Evolutionary conservation across 2,329 filamentous ascomycete genomes (phyloP).

Genomic region (Monilinia fructigena): DNA sequence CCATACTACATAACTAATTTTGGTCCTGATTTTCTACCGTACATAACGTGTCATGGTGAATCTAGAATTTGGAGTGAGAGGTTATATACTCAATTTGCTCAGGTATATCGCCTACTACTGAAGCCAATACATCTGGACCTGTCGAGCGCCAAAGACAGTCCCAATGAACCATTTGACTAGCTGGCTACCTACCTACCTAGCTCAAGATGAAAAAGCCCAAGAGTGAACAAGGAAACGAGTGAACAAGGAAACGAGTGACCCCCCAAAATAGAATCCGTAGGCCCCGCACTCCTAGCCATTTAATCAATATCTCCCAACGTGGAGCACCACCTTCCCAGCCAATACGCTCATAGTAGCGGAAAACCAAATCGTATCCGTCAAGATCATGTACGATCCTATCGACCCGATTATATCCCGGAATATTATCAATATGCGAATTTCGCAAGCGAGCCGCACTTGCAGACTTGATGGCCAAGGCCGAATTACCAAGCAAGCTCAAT

Average conservation of each 20-base stretch:
- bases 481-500: conserved; percentile 41
- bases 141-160: background rate
- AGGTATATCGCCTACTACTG: background rate
- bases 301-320: conserved; percentile 39
- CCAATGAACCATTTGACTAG: background rate
- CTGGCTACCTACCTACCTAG: background rate
- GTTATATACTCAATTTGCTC: conserved; percentile 2
- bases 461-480: conserved; percentile 42
- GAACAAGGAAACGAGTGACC: conserved; percentile 8
- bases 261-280: background rate
- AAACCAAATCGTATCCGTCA: conserved; percentile 94
- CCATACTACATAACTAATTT: background rate
- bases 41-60: conserved; percentile 18
- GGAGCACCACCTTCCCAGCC: conserved; percentile 56
- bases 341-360: conserved; percentile 91
- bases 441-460: conserved; percentile 44
- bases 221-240: too few species aligned
- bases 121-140: background rate
- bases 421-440: conserved; percentile 61
- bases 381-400: conserved; percentile 97
- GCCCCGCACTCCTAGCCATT: conserved; percentile 6
- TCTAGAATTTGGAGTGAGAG: background rate
- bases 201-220: conserved; percentile 12
- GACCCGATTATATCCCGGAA: conserved; percentile 82
- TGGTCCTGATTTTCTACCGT: conserved; percentile 2